A percentile compares a stretch with the other conserved stretches of the same genome.
Conservation (phyloP, 1,284 basidiomycete genomes). For the Grifola frondosa region DNA sequence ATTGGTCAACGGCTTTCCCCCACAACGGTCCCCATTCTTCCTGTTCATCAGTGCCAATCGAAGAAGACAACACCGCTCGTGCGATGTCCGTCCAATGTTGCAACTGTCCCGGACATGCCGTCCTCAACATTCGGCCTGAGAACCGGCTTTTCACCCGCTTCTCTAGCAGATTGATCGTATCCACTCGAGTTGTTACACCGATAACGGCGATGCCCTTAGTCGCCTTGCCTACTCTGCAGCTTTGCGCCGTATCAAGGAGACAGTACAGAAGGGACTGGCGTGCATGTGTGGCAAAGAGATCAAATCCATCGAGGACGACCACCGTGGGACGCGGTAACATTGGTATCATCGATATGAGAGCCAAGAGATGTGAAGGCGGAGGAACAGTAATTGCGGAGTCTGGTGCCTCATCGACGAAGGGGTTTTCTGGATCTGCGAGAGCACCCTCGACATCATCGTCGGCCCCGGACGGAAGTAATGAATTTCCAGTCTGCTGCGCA, state of each 20-base stretch:
- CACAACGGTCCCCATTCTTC: conserved; percentile 58
- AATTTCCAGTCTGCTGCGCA: conserved; percentile 62
- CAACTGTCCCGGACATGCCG: conserved; percentile 56
- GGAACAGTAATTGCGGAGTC: conserved; percentile 41
- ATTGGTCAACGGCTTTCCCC: conserved; percentile 56
- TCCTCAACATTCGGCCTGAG: conserved; percentile 84
- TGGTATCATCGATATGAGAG: conserved; percentile 76
- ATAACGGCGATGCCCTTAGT: conserved; percentile 78
- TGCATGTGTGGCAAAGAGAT: conserved; percentile 86
- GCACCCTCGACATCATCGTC: conserved; percentile 42
- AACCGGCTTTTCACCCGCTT: conserved; percentile 96
- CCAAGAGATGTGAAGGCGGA: conserved; percentile 77
- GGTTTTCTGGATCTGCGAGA: conserved; percentile 30
- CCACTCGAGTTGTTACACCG: conserved; percentile 80
- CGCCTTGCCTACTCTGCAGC: conserved; percentile 53
- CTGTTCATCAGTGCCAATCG: conserved; percentile 27
- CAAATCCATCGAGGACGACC: conserved; percentile 86
- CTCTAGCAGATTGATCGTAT: conserved; percentile 87
- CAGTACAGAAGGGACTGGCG: conserved; percentile 89
- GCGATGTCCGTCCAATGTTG: conserved; percentile 54
- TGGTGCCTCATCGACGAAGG: conserved; percentile 36
- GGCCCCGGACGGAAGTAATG: conserved; percentile 46
- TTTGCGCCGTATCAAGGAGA: conserved; percentile 80
- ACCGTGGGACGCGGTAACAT: conserved; percentile 78
- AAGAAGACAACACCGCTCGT: conserved; percentile 40